Base-by-base conservation (phyloP, 1,284 basidiomycete genomes). In the Pseudomicrostroma phylloplanum region DNA sequence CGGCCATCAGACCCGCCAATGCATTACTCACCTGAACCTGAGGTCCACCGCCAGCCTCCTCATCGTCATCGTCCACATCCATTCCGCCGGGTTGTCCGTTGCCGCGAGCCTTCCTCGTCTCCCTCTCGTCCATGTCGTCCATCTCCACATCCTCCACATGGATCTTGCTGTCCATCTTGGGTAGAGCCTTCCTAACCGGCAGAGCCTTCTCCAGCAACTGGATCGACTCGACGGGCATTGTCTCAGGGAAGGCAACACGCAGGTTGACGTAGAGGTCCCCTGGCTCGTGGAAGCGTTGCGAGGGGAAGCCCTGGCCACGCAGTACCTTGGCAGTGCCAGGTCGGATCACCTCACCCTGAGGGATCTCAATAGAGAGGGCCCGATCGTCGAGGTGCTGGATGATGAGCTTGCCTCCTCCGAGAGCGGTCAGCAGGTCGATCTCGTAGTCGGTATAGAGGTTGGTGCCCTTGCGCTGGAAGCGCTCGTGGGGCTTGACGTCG, bases 241-340 rank as follows among this genome's bases (percentile, higher is more conserved):
- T 78, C 41, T 92, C 89, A 62, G 96, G 96, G 87, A 98, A 99
- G 66, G 84, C 85, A 77, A 99, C 90, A 70, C 84, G 85, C 72
- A 98, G 82, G 76, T 88, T 89, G 81, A 98, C 85, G 80, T 88
- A 93, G 68, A 99, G 84, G 81, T 98, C 92, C 51, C 96, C 96
- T 56, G 88, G 85, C 79, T 98, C 93, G 82, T 98, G 96, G 82
- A 97, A 93, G 69, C 96, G 87, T 81, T 89, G 90, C 63, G 94
- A 96, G 43, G 94, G 96, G 96, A 99, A 98, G 69, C 96, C 96
- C 81, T 97, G 92, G 8, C 89, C 89, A 58, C 86, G 86, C 69
- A 99, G 89, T 67, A 94, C 88, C 83, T 97, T 97, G 78, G 93
- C 80, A 81, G 71, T 76, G 91, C 94, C 91, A 17, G 56, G 56